These are phyloP conservation scores for Bipolaris sorokiniana DNA, from an alignment of 2,329 filamentous ascomycete species.

Conservation along the genomic window DNA sequence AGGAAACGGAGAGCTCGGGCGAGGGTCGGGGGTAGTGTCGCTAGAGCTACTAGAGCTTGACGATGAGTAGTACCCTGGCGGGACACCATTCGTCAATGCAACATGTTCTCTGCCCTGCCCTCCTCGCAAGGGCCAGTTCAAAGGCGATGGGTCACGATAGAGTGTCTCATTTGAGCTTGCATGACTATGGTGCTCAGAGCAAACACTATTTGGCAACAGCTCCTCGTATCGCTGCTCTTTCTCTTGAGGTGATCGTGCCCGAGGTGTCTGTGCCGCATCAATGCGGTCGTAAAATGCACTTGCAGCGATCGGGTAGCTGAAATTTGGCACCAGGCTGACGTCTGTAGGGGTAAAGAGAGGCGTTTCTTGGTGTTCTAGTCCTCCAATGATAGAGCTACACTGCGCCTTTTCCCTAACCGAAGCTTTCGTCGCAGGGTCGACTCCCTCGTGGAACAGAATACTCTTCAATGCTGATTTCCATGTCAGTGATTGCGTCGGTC, in stretches of 20 bases:
- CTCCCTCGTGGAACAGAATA: conserved; percentile 9
- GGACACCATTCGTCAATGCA: conserved; percentile 3
- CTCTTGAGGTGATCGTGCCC: background rate
- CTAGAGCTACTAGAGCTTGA: background rate
- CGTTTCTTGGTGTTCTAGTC: background rate
- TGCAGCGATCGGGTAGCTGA: conserved; percentile 25
- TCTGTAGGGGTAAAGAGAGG: background rate
- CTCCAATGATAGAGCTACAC: background rate
- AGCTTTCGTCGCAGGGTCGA: conserved; percentile 11
- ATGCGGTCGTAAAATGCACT: conserved; percentile 21
- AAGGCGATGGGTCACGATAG: background rate
- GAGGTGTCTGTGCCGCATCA: background rate
- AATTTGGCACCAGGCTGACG: conserved; percentile 32
- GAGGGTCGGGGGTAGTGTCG: background rate
- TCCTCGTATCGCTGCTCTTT: background rate
- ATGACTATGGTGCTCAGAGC: background rate
- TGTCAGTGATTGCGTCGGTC: conserved; percentile 4
- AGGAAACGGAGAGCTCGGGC: background rate
- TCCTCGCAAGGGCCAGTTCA: conserved; percentile 1
- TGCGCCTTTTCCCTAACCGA: conserved; percentile 9
- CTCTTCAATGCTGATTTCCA: conserved; percentile 21
- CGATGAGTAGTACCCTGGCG: background rate
- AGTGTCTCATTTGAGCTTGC: conserved; percentile 3
- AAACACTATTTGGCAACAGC: background rate
- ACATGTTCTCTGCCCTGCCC: background rate